Evolutionary conservation across 805 yeast genomes (phyloP), one percentile per base, ranked within the genome.

Genomic region (Hanseniaspora valbyensis): DNA sequence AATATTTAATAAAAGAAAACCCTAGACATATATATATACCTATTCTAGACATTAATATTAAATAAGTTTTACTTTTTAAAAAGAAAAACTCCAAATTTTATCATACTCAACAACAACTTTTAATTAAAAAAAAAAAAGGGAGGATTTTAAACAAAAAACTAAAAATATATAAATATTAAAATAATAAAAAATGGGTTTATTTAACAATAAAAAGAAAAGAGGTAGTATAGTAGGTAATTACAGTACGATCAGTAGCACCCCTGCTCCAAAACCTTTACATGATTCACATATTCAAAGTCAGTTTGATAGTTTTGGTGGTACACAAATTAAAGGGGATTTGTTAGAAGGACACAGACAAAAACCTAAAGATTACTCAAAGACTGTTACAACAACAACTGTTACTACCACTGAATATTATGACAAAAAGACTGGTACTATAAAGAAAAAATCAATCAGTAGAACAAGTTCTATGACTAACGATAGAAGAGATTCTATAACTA

Each of bases 221-320:
- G 44, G 42, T 3, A 49, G 49, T n/a, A 49, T 37, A 22, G 44
- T 48, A 19, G 51, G 51, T 5, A 33, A 48, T 21, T 48, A 48
- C 44, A 48, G 40, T 13, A 48, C 51, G 12, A 48, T 48, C 8
- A 14, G 10, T 2, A 19, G 25, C 13, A 13, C 24, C 16, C 16
- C 34, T 13, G 5, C 34, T 8, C 5, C 34, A 8, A 10, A 34
- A 16, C 6, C 21, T 16, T 28, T 12, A 28, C 7, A 36, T n/a
- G 21, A 18, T 26, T 8, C 30, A 16, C 71, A 54, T 29, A 64
- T 62, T 53, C 66, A 56, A 52, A 54, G 55, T 57, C 61, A 58
- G 42, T 68, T 60, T 56, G 59, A 55, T 38, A 68, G 55, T 41
- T 61, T 65, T 58, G 69, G 65, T 19, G 67, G 66, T 14, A 55